A percentile compares a stretch with the other conserved stretches of the same genome.
Conservation (phyloP, 2,329 filamentous ascomycete species). For the Colletotrichum godetiae region DNA sequence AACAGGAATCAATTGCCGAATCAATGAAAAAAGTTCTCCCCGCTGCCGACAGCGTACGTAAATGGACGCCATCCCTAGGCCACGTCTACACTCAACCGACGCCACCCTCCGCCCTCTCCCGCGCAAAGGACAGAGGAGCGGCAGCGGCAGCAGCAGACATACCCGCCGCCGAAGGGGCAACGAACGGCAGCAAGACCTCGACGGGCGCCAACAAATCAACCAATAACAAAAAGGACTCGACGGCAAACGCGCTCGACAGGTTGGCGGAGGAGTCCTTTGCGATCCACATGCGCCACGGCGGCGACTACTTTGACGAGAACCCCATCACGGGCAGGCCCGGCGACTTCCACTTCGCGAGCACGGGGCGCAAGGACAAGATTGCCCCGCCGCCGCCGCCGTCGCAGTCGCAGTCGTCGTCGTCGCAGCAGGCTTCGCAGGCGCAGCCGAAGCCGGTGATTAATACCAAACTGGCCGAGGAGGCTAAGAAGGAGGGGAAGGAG, state of each 20-base stretch:
- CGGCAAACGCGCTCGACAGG: constrained; percentile 53
- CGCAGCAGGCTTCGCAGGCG: constrained; percentile 2
- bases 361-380: constrained; percentile 62
- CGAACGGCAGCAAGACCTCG: constrained; percentile 17
- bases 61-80: constrained; percentile 66
- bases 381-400: constrained; percentile 30
- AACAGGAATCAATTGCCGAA: constrained; percentile 36
- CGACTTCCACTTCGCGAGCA: constrained; percentile 73
- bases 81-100: constrained; percentile 60
- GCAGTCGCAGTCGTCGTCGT: background rate
- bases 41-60: constrained; percentile 60
- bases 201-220: constrained; percentile 39
- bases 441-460: constrained; percentile 46
- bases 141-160: constrained; percentile 45
- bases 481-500: constrained; percentile 58
- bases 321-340: constrained; percentile 75
- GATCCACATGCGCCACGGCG: constrained; percentile 68
- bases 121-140: constrained; percentile 47
- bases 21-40: constrained; percentile 65
- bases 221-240: constrained; percentile 49
- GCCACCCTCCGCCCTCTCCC: constrained; percentile 38
- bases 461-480: constrained; percentile 53
- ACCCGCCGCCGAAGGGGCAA: constrained; percentile 55
- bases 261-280: constrained; percentile 68
- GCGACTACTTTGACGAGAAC: constrained; percentile 76